These are phyloP conservation scores for Dichotomocladium elegans DNA, from an alignment of 371 early-diverging fungal species.

Conservation along the genomic window DNA sequence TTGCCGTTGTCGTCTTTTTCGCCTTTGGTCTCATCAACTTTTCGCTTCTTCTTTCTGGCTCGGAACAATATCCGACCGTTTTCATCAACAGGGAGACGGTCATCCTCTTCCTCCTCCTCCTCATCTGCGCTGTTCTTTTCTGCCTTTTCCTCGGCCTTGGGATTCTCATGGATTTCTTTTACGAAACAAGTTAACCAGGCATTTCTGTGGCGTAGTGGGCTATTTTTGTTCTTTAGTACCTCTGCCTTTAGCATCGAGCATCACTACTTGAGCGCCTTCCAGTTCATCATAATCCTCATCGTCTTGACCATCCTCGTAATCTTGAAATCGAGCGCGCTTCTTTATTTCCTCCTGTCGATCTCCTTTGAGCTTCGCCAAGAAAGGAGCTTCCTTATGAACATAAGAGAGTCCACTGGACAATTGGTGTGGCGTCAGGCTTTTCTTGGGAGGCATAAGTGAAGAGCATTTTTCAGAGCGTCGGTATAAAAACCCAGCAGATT, in stretches of 20 bases:
- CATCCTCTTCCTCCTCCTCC: constrained; percentile 17
- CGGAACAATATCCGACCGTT: constrained; percentile 41
- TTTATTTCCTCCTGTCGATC: constrained; percentile 17
- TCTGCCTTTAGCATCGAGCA: constrained; percentile 40
- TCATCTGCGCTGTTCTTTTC: constrained; percentile 7
- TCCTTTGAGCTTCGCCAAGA: constrained; percentile 32
- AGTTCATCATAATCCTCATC: constrained; percentile 46
- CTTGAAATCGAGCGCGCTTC: constrained; percentile 22
- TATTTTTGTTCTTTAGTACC: constrained; percentile 39
- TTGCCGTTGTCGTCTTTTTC: constrained; percentile 18
- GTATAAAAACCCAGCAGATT: too few relatives aligned
- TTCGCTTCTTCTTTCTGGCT: constrained; percentile 20
- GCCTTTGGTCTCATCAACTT: constrained; percentile 11
- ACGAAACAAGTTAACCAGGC: background rate
- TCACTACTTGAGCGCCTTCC: constrained; percentile 46
- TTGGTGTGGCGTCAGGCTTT: constrained; percentile 43
- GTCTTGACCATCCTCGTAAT: constrained; percentile 42
- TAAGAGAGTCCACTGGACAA: constrained; percentile 37
- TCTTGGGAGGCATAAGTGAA: constrained; percentile 14
- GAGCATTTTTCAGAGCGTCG: too few relatives aligned
- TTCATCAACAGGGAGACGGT: constrained; percentile 31
- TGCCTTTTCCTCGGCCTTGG: constrained; percentile 17
- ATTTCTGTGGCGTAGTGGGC: constrained; percentile 4
- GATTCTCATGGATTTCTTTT: constrained; percentile 19
- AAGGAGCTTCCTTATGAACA: constrained; percentile 47